Evolutionary conservation across 352 stramenopile species (phyloP).

Genomic region (Globisporangium splendens): DNA sequence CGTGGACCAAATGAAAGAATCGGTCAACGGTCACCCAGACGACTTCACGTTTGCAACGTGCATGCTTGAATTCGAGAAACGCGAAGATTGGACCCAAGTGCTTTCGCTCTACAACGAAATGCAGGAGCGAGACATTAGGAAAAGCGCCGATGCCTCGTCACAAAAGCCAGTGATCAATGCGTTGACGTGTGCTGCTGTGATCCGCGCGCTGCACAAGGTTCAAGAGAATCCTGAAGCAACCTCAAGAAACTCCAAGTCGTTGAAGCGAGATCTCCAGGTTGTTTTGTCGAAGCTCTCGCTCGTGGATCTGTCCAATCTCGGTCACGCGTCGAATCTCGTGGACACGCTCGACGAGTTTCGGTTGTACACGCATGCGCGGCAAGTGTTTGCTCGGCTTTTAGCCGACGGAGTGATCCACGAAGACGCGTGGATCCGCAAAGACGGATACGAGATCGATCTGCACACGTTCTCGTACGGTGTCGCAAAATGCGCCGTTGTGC

Average conservation of each 20-base stretch:
- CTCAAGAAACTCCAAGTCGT: conserved; percentile 9
- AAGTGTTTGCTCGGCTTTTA: conserved; percentile 48
- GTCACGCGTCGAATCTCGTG: conserved; percentile 51
- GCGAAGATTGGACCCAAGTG: conserved; percentile 35
- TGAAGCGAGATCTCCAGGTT: conserved; percentile 43
- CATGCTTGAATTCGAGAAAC: conserved; percentile 52
- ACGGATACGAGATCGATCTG: conserved; percentile 67
- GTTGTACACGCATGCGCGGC: conserved; percentile 40
- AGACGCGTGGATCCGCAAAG: conserved; percentile 44
- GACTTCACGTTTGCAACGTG: conserved; percentile 65
- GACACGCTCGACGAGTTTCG: conserved; percentile 53
- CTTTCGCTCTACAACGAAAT: conserved; percentile 61
- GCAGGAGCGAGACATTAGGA: conserved; percentile 29
- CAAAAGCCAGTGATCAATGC: conserved; percentile 36
- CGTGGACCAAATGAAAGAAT: conserved; percentile 39
- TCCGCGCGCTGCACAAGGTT: conserved; percentile 45
- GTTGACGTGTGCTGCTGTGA: conserved; percentile 39
- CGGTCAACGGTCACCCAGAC: conserved; percentile 36
- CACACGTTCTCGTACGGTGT: conserved; percentile 63
- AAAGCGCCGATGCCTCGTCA: neutral
- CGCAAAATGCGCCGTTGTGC: conserved; percentile 68
- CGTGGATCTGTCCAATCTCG: conserved; percentile 38
- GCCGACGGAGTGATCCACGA: conserved; percentile 30
- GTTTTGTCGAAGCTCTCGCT: conserved; percentile 41
- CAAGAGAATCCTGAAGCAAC: conserved; percentile 2